These are phyloP conservation scores for Leucocoprinus gongylophorus DNA, from an alignment of 1,284 basidiomycete species.

Conservation along the genomic window DNA sequence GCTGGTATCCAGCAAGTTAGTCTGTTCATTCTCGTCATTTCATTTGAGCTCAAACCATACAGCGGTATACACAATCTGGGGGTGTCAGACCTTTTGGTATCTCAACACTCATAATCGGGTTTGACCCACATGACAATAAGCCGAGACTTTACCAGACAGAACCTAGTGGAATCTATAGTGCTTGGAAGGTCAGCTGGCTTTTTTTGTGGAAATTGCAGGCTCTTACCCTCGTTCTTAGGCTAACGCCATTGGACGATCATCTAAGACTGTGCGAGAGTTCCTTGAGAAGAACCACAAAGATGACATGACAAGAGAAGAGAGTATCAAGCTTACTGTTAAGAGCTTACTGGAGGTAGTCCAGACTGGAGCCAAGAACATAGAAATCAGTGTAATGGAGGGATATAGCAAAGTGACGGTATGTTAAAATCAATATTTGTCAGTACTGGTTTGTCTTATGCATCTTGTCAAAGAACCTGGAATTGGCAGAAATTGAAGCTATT, in stretches of 20 bases:
- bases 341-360: conserved; percentile 97
- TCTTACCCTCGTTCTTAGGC: conserved; percentile 48
- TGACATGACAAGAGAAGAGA: conserved; percentile 80
- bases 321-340: conserved; percentile 95
- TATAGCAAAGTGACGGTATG: conserved; percentile 86
- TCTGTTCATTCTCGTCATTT: background rate
- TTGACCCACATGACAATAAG: conserved; percentile 86
- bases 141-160: conserved; percentile 97
- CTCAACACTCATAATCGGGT: conserved; percentile 94
- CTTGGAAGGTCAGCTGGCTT: conserved; percentile 80
- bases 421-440: conserved; percentile 12
- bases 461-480: conserved; percentile 59
- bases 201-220: background rate
- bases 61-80: conserved; percentile 98
- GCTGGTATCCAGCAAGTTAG: conserved; percentile 95
- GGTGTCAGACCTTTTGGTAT: conserved; percentile 99
- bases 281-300: conserved; percentile 98
- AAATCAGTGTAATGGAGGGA: conserved; percentile 94
- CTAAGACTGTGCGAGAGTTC: conserved; percentile 98
- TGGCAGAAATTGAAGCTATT: conserved; percentile 84
- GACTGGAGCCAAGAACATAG: conserved; percentile 99
- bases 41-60: conserved; percentile 9
- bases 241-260: conserved; percentile 95
- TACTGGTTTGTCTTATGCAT: conserved; percentile 2
- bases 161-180: conserved; percentile 95